These are phyloP conservation scores for Phaeotremella skinneri DNA, from an alignment of 768 basidiomycete species.

Conservation along the genomic window DNA sequence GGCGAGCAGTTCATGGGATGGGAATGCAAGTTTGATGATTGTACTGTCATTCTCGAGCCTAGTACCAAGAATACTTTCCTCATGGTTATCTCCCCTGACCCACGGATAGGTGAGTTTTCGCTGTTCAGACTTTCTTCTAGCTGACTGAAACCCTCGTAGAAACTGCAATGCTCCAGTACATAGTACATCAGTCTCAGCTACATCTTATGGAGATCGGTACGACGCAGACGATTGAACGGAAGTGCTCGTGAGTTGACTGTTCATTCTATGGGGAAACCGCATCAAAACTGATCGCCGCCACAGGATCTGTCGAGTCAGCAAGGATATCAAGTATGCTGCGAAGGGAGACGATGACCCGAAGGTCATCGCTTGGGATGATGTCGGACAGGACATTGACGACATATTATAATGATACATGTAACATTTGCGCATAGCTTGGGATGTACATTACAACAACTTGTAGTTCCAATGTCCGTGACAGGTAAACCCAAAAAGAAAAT, in stretches of 20 bases:
- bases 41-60: constrained; percentile 63
- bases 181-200: constrained; percentile 76
- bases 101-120: constrained; percentile 68
- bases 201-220: constrained; percentile 77
- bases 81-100: constrained; percentile 82
- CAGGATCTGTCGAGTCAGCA: constrained; percentile 33
- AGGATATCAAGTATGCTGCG: constrained; percentile 39
- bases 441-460: too few species aligned
- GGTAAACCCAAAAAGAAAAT: too few species aligned
- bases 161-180: constrained; percentile 80
- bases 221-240: constrained; percentile 28
- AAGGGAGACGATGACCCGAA: constrained; percentile 36
- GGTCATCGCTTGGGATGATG: constrained; percentile 42
- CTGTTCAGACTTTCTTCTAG: neutral
- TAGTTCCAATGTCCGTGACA: too few species aligned
- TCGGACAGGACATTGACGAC: constrained; percentile 4
- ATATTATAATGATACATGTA: neutral
- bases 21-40: constrained; percentile 47
- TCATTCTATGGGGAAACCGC: neutral
- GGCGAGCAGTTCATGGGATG: constrained; percentile 42
- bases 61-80: constrained; percentile 93
- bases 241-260: constrained; percentile 44
- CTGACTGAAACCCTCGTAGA: constrained; percentile 57
- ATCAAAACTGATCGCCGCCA: neutral
- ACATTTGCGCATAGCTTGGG: too few species aligned